Percentiles rank a stretch among this genome's conserved stretches.
Conservation (phyloP, 768 basidiomycete species). For the Pulveroboletus ravenelii region DNA sequence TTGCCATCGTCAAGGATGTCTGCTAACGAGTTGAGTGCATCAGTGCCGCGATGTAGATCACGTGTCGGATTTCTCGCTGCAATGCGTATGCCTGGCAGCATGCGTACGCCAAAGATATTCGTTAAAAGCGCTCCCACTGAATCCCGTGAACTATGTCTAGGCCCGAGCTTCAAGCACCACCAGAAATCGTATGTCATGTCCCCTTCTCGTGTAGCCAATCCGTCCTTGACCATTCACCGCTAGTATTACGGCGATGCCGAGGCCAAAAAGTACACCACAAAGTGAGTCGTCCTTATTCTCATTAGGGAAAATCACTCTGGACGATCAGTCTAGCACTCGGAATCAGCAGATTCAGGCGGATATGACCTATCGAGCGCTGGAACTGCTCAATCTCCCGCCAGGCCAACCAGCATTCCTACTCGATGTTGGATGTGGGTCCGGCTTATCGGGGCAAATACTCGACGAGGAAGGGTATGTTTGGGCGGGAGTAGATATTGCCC, state of each 20-base stretch:
- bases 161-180: slow-evolving; percentile 84
- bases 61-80: slow-evolving; percentile 10
- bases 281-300: slow-evolving; percentile 46
- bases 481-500: slow-evolving; percentile 92
- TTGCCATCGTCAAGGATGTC: slow-evolving; percentile 47
- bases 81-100: background rate
- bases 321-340: slow-evolving; percentile 60
- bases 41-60: slow-evolving; percentile 15
- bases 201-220: too few species aligned
- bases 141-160: slow-evolving; percentile 56
- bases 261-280: slow-evolving; percentile 94
- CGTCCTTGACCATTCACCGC: background rate
- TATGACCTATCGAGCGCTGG: slow-evolving; percentile 95
- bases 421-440: slow-evolving; percentile 97
- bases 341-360: slow-evolving; percentile 96
- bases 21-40: background rate
- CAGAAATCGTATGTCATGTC: slow-evolving; percentile 66
- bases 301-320: background rate
- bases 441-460: slow-evolving; percentile 91
- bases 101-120: background rate
- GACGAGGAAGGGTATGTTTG: slow-evolving; percentile 92
- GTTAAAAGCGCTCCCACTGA: background rate
- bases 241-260: slow-evolving; percentile 97
- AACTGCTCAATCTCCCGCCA: slow-evolving; percentile 78
- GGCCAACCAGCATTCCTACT: slow-evolving; percentile 81